Evolutionary conservation across 2,329 filamentous ascomycete genomes (phyloP).

Genomic region (Hymenoscyphus albidus): DNA sequence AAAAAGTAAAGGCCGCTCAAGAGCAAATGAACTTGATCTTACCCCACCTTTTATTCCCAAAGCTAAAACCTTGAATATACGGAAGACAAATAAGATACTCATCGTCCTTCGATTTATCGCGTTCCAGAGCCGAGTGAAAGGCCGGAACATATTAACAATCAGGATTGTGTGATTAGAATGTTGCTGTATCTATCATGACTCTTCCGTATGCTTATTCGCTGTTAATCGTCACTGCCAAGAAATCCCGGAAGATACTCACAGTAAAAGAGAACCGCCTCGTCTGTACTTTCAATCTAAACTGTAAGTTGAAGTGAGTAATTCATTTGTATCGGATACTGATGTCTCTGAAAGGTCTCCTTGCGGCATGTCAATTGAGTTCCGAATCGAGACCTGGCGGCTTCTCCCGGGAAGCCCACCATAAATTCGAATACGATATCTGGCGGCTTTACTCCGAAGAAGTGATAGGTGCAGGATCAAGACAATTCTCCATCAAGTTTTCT

Average conservation of each 20-base stretch:
- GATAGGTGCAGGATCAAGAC: background rate
- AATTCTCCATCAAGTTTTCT: background rate
- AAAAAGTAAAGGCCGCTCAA: too few relatives aligned
- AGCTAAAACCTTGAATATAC: slow-evolving; percentile 3
- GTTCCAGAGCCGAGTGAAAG: background rate
- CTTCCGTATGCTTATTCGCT: background rate
- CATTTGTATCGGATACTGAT: background rate
- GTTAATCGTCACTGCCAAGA: too few relatives aligned
- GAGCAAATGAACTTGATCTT: too few relatives aligned
- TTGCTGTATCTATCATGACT: slow-evolving; percentile 2
- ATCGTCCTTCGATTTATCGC: background rate
- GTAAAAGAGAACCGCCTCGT: slow-evolving; percentile 3
- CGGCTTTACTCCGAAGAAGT: background rate
- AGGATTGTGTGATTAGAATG: background rate
- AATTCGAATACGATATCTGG: background rate
- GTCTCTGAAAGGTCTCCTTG: background rate
- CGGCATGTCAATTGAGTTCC: background rate
- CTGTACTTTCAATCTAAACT: background rate
- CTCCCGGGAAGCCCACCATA: background rate
- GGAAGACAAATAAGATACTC: slow-evolving; percentile 3
- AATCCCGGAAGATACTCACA: background rate
- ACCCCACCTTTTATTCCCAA: slow-evolving; percentile 7
- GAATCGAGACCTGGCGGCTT: background rate
- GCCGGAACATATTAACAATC: background rate
- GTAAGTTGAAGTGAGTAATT: background rate